Evolutionary conservation across 768 basidiomycete genomes (phyloP).

Genomic region (Termitomyces sp.): DNA sequence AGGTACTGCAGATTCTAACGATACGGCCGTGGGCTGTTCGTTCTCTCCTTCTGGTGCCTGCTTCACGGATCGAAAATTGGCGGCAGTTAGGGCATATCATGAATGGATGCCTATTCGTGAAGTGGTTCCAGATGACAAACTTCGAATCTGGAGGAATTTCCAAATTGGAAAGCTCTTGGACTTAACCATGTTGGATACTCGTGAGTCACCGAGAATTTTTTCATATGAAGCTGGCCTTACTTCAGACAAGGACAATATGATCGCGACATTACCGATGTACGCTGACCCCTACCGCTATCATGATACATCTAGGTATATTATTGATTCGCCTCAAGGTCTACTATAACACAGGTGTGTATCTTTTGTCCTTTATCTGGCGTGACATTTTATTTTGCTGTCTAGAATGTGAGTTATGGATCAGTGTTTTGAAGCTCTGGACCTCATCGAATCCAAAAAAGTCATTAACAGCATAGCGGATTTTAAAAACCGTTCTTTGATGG

Average conservation of each 20-base stretch:
- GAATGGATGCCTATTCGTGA: slow-evolving; percentile 64
- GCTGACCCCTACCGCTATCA: not conserved
- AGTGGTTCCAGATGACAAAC: slow-evolving; percentile 48
- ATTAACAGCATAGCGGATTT: slow-evolving; percentile 53
- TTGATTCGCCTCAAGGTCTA: not conserved
- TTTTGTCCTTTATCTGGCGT: not conserved
- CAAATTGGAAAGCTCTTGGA: slow-evolving; percentile 61
- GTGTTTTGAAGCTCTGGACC: no score
- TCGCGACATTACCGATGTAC: not conserved
- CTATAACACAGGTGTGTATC: not conserved
- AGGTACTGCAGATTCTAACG: not conserved
- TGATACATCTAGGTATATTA: no score
- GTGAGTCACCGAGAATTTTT: slow-evolving; percentile 23
- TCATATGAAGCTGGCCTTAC: not conserved
- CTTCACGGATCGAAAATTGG: slow-evolving; percentile 46
- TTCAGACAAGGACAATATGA: not conserved
- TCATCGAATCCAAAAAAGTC: slow-evolving; percentile 9
- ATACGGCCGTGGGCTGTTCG: slow-evolving; percentile 43
- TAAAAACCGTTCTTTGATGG: slow-evolving; percentile 50
- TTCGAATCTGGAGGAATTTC: slow-evolving; percentile 62
- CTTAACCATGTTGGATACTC: slow-evolving; percentile 59
- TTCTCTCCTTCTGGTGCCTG: slow-evolving; percentile 47
- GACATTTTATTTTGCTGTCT: not conserved
- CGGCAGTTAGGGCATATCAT: slow-evolving; percentile 55
- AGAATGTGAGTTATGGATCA: no score